Evolutionary conservation across 495 filamentous ascomycete genomes (phyloP), one percentile per base, ranked within the genome.

Genomic region (Acidiella bohemica): DNA sequence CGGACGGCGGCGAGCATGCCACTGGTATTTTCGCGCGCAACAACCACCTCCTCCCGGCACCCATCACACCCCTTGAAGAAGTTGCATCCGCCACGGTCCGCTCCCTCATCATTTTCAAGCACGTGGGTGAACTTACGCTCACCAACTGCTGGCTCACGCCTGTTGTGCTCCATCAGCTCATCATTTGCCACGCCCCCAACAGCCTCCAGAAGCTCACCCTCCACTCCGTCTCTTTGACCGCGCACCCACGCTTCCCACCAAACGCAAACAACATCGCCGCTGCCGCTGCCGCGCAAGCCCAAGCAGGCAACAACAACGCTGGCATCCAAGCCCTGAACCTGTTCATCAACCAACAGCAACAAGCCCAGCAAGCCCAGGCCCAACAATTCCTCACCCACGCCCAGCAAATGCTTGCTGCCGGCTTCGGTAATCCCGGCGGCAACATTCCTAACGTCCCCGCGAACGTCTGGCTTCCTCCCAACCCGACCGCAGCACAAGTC

Each of bases 1-100:
- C 62, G 17, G 64, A 63, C 33, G 73, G 73, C 28, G 73, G 73
- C 18, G 73, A 78, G 55, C 60, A 68, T 29, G 70, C 68, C 10
- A 35, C 61, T 29, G 72, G 73, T 16, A 43, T 67, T 9, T 59
- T 55, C 35, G 68, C 72, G 11, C 64, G 73, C 31, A 71, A 69
- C 45, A 53, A 53, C 12, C 53, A 66, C 39, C 25, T 78, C 19
- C 52, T 78, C 1, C 67, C 72, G 1, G 68, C 71, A 10, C 72
- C 72, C 2, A 52, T 72, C 32, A 44, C 61, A 0, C 30, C 22
- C 12, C 24, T 36, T 9, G 30, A 41, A 1, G 21, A 41, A 4
- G 13, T 6, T 18, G 19, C 21, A 3, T 23, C 36, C 12, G 24
- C 16, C 24, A 36, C 16, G 24, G 36, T 18, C 6, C 20, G 34